Percentiles rank a stretch among this genome's conserved stretches.
Evolutionary conservation across 345 rosid species (phyloP).

Genomic region (Hevea brasiliensis): DNA sequence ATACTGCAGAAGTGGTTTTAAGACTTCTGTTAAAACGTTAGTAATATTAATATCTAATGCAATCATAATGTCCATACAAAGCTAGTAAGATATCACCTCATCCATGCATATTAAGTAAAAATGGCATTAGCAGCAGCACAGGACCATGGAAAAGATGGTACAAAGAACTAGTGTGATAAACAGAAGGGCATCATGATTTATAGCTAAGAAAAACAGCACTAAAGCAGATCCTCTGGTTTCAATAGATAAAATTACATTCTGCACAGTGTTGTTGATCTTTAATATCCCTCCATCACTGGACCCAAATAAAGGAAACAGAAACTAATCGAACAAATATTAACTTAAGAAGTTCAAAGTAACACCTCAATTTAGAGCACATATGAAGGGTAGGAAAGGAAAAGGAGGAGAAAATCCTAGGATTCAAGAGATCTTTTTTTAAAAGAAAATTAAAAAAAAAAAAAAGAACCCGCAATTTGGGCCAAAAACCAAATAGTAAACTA

Average conservation of each 20-base stretch:
- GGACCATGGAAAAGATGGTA: not conserved
- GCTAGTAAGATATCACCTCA: not conserved
- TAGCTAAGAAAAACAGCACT: not conserved
- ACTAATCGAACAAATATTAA: not conserved
- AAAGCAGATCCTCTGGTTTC: not conserved
- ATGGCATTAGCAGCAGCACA: not conserved
- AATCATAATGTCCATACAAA: not conserved
- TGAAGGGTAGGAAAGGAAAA: not conserved
- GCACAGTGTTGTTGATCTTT: not conserved
- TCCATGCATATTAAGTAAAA: not conserved
- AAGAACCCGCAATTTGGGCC: not conserved
- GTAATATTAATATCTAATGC: not conserved
- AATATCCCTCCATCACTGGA: not conserved
- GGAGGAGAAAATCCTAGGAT: not conserved
- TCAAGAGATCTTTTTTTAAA: not conserved
- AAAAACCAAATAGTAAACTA: not conserved
- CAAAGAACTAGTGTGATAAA: not conserved
- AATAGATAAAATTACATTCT: not conserved
- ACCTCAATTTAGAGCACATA: not conserved
- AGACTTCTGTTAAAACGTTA: not conserved
- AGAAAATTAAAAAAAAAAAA: not conserved
- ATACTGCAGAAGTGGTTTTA: not conserved
- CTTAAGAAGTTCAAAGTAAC: not conserved
- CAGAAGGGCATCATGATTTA: not conserved
- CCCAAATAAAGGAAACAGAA: not conserved